These are phyloP conservation scores for Mycena citricolor DNA, from an alignment of 1,284 basidiomycete genomes.

Conservation along the genomic window DNA sequence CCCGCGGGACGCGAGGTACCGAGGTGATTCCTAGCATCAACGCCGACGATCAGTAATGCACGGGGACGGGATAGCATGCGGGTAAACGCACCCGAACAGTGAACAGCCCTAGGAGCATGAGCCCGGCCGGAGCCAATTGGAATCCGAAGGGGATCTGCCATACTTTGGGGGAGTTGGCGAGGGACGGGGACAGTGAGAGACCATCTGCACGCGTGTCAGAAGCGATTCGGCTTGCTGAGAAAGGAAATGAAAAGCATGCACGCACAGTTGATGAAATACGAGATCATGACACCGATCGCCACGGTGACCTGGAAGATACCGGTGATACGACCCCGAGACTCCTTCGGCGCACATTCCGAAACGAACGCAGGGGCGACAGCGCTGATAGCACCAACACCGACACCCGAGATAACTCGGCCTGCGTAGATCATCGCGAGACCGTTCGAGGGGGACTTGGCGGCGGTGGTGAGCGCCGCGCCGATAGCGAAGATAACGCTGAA, in stretches of 20 bases:
- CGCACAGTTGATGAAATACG: conserved; percentile 59
- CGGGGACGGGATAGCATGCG: no score
- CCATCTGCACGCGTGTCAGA: neutral
- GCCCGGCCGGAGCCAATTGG: conserved; percentile 60
- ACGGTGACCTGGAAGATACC: conserved; percentile 72
- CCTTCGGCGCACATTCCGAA: conserved; percentile 66
- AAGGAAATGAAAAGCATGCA: conserved; percentile 3
- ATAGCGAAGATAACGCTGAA: conserved; percentile 30
- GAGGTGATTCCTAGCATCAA: conserved; percentile 50
- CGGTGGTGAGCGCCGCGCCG: conserved; percentile 43
- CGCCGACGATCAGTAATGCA: no score
- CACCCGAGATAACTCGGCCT: conserved; percentile 57
- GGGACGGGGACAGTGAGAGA: neutral
- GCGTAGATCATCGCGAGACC: conserved; percentile 57
- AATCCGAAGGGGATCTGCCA: conserved; percentile 63
- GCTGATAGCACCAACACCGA: conserved; percentile 57
- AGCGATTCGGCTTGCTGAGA: neutral
- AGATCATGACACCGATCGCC: conserved; percentile 55
- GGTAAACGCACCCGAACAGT: conserved; percentile 43
- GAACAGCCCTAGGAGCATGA: conserved; percentile 60
- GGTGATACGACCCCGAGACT: conserved; percentile 56
- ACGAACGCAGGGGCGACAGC: conserved; percentile 66
- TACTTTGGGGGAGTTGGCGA: conserved; percentile 36
- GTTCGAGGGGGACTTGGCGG: conserved; percentile 43
- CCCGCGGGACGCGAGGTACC: conserved; percentile 47